These are phyloP conservation scores for Knufia fluminis DNA, from an alignment of 2,329 filamentous ascomycete species.

Conservation along the genomic window DNA sequence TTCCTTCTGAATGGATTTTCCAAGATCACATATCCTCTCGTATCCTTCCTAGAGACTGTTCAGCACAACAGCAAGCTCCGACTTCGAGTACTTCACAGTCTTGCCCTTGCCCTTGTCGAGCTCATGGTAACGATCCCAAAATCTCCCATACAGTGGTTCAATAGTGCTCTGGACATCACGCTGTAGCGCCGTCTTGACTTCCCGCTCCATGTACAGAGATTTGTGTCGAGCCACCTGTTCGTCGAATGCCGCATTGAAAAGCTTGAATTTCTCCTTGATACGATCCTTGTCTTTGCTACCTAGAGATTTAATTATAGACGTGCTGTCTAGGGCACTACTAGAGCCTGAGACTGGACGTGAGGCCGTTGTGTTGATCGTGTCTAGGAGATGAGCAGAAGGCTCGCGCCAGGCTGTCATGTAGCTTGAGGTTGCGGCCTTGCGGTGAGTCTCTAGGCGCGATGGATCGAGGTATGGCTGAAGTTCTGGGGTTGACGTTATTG, in stretches of 20 bases:
- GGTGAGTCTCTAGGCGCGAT: slow-evolving; percentile 68
- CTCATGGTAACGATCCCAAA: slow-evolving; percentile 96
- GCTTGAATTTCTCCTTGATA: slow-evolving; percentile 91
- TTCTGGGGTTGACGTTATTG: slow-evolving; percentile 66
- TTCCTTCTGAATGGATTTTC: neutral
- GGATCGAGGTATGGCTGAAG: slow-evolving; percentile 58
- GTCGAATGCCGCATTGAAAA: slow-evolving; percentile 85
- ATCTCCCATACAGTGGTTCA: slow-evolving; percentile 86
- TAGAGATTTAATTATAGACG: slow-evolving; percentile 72
- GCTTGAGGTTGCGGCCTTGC: slow-evolving; percentile 71
- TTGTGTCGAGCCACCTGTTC: slow-evolving; percentile 78
- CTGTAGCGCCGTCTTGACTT: slow-evolving; percentile 70
- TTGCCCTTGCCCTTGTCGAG: slow-evolving; percentile 97
- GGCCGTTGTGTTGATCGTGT: slow-evolving; percentile 80
- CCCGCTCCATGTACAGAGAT: slow-evolving; percentile 76
- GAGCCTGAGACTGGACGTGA: slow-evolving; percentile 58
- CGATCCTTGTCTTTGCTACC: slow-evolving; percentile 87
- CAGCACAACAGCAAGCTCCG: slow-evolving; percentile 57
- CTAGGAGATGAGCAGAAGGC: slow-evolving; percentile 71
- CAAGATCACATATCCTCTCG: neutral
- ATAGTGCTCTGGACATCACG: slow-evolving; percentile 84
- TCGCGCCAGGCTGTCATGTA: slow-evolving; percentile 88
- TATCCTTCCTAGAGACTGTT: slow-evolving; percentile 31
- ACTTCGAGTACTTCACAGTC: slow-evolving; percentile 95
- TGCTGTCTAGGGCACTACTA: slow-evolving; percentile 54